Evolutionary conservation across 1,284 basidiomycete species (phyloP).

Genomic region (Apiotrichum mycotoxinovorans): DNA sequence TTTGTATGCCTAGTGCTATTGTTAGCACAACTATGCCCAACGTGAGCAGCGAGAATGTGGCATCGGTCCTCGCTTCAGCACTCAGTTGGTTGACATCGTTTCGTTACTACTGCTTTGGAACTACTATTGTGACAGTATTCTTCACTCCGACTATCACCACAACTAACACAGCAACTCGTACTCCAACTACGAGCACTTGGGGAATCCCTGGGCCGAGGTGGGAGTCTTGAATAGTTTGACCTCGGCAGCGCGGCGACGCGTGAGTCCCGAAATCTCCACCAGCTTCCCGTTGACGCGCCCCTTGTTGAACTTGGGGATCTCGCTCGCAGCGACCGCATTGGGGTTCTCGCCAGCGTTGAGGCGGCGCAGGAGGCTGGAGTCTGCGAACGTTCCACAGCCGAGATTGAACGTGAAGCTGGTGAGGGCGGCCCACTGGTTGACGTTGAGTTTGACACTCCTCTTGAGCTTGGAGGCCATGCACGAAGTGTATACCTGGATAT

Average conservation of each 20-base stretch:
- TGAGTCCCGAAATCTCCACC: constrained; percentile 1
- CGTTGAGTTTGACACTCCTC: constrained; percentile 7
- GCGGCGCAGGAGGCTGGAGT: neutral
- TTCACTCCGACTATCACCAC: too few relatives aligned
- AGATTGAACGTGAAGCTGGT: constrained; percentile 9
- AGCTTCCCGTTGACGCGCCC: neutral
- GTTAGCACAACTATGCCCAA: too few relatives aligned
- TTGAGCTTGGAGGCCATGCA: constrained; percentile 7
- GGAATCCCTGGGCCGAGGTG: neutral
- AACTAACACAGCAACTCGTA: too few relatives aligned
- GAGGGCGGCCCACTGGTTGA: constrained; percentile 16
- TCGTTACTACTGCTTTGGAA: too few relatives aligned
- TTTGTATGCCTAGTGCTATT: too few relatives aligned
- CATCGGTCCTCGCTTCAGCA: too few relatives aligned
- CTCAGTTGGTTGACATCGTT: too few relatives aligned
- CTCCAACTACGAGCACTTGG: neutral
- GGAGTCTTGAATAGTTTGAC: constrained; percentile 1
- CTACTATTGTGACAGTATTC: too few relatives aligned
- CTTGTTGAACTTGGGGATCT: constrained; percentile 8
- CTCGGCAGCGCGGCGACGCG: constrained; percentile 13
- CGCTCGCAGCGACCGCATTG: constrained; percentile 4
- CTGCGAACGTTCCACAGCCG: constrained; percentile 5
- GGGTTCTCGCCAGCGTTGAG: constrained; percentile 13
- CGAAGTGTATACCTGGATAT: constrained; percentile 8
- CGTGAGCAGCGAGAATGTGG: too few relatives aligned